Evolutionary conservation across 2,329 filamentous ascomycete species (phyloP), one percentile per base, ranked within the genome.

Genomic region (Curvularia sp.): DNA sequence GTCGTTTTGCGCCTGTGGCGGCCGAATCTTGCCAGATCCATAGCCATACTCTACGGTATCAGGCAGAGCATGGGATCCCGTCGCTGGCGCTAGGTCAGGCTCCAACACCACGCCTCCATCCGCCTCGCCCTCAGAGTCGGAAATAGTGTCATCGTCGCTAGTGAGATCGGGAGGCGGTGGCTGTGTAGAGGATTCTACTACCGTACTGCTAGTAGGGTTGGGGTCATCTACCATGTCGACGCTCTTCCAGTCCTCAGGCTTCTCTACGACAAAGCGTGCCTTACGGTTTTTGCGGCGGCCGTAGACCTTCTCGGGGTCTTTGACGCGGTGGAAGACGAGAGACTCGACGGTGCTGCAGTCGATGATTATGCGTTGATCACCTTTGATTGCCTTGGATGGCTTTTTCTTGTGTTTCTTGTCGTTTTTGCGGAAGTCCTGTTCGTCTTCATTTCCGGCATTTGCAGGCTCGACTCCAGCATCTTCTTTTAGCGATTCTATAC

Each of bases 301-400:
- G 58, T 75, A 81, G 0, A 75, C 73, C 62, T 82, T 82, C 7
- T 78, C 77, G 0, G 81, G 81, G 55, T 84, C 82, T 15, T 74
- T 73, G 22, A 74, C 68, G 28, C 75, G 71, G 5, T 80, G 80
- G 63, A 87, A 87, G 0, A 87, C 75, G 7, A 79, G 62, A 4
- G 72, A 77, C 65, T 87, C 83, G 2, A 86, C 80, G 13, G 80
- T 77, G 18, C 79, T 78, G 58, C 83, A 84, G 0, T 79, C 75
- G 2, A 87, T 78, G 1, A 84, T 75, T 5, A 84, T 71, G 0
- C 84, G 71, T 5, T 76, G 72, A 49, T 86, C 85, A 6, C 84
- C 83, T 67, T 86, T 86, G 1, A 13, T 49, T 0, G 60, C 54
- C 10, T 66, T 69, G 12, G 63, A 64, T 0, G 62, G 53, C 58